phyloP scores from a whole-genome alignment of 139 green algal species.

The Pseudopediastrum boryanum region DNA sequence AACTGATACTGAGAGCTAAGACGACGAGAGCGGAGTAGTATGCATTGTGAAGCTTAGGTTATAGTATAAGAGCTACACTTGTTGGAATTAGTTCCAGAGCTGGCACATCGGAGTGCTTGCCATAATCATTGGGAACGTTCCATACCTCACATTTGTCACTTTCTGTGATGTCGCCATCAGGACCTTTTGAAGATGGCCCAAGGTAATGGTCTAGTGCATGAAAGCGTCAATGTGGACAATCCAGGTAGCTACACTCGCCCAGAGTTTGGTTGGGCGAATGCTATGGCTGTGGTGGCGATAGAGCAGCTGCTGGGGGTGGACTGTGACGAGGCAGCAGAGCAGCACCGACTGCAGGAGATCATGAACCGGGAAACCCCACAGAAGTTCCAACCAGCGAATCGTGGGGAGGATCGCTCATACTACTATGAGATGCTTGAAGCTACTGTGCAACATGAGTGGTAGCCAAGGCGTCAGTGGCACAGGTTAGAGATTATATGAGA shows the following conservation, averaged over 20 bases:
- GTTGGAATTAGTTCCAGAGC: no score
- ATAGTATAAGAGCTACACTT: no score
- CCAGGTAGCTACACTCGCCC: constrained; percentile 3
- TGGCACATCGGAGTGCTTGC: no score
- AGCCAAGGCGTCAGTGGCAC: no score
- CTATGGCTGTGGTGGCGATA: constrained; percentile 50
- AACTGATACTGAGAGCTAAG: no score
- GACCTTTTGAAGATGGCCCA: constrained; percentile 37
- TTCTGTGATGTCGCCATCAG: constrained; percentile 25
- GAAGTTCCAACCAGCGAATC: constrained; percentile 6
- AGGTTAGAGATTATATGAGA: no score
- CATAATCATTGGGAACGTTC: no score
- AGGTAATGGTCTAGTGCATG: constrained; percentile 36
- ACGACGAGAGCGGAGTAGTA: no score
- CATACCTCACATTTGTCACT: no score
- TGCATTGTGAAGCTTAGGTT: no score
- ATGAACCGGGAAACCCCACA: background rate
- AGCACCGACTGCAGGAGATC: constrained; percentile 9
- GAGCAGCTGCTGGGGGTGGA: constrained; percentile 53
- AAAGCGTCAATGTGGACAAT: constrained; percentile 22
- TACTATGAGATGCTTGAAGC: constrained; percentile 47
- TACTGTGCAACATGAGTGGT: no score
- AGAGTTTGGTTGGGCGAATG: constrained; percentile 66
- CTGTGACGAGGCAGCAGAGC: constrained; percentile 44
- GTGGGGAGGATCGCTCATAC: constrained; percentile 22